phyloP scores from a whole-genome alignment of 208 protist species.

The Trypanosoma rangeli region DNA sequence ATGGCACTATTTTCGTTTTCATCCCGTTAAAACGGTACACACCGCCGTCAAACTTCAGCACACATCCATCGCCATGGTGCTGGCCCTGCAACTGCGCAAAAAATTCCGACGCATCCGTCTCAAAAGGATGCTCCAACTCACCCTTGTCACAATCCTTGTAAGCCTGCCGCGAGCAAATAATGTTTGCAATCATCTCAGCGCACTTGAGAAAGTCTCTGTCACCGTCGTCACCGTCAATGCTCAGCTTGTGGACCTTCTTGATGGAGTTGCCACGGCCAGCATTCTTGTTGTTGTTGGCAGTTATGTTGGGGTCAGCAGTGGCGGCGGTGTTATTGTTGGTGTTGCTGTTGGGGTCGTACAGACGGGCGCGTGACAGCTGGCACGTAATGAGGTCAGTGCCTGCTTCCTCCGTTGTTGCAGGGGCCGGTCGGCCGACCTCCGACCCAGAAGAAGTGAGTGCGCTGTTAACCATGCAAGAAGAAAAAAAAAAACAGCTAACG shows the following conservation, averaged over 20 bases:
- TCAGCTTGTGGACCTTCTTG: conserved; percentile 61
- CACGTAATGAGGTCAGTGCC: conserved; percentile 4
- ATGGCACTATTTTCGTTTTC: conserved; percentile 62
- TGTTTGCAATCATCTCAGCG: conserved; percentile 64
- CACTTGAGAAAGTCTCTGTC: conserved; percentile 79
- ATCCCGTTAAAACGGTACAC: conserved; percentile 65
- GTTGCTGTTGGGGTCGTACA: background rate
- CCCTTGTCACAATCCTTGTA: conserved; percentile 83
- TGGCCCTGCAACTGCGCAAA: conserved; percentile 1
- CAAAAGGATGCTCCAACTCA: conserved; percentile 40
- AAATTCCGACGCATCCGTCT: conserved; percentile 33
- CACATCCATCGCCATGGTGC: background rate
- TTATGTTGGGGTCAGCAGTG: background rate
- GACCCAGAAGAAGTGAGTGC: background rate
- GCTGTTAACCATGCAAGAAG: background rate
- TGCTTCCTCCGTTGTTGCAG: background rate
- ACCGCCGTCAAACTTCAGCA: conserved; percentile 34
- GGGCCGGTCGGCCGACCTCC: background rate
- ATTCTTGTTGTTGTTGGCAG: conserved; percentile 1
- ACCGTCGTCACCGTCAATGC: conserved; percentile 77
- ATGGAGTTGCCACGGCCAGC: background rate
- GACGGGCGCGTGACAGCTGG: conserved; percentile 10
- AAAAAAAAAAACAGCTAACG: background rate
- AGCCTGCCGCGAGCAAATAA: conserved; percentile 55
- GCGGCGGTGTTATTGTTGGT: background rate